phyloP scores from a whole-genome alignment of 202 grass and related monocot genomes.

The Sporobolus alterniflorus region DNA sequence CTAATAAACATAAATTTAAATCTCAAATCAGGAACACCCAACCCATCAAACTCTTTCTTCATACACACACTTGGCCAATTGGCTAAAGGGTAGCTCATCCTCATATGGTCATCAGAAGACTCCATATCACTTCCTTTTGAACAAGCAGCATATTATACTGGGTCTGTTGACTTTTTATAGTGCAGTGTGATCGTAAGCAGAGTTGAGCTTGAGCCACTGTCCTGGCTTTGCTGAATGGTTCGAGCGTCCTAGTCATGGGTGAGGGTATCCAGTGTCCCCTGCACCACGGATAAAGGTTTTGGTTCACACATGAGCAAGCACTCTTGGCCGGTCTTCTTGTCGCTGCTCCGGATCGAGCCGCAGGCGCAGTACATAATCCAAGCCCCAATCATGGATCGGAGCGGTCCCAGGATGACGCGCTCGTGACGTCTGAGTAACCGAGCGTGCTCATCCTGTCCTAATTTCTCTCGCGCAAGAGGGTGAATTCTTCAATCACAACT shows the following conservation, averaged over 20 bases:
- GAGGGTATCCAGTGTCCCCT: neutral
- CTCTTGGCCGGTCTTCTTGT: slow-evolving; percentile 4
- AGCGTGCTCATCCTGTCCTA: slow-evolving; percentile 4
- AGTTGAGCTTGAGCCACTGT: neutral
- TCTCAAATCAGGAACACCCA: no score
- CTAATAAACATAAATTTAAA: no score
- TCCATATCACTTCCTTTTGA: no score
- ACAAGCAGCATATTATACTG: slow-evolving; percentile 18
- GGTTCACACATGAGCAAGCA: slow-evolving; percentile 41
- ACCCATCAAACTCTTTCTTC: no score
- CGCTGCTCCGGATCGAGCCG: slow-evolving; percentile 1
- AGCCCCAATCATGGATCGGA: neutral
- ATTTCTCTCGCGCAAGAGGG: neutral
- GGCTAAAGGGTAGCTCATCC: no score
- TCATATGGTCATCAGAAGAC: no score
- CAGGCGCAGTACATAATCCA: slow-evolving; percentile 26
- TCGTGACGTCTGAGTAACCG: neutral
- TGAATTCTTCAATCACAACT: slow-evolving; percentile 18
- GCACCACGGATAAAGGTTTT: neutral
- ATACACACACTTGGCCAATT: no score
- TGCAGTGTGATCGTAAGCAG: neutral
- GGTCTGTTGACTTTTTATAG: neutral
- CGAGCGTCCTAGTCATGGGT: slow-evolving; percentile 17
- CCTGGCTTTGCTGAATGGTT: neutral
- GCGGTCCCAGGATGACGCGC: slow-evolving; percentile 14